Evolutionary conservation across 2,329 filamentous ascomycete genomes (phyloP), one percentile per base, ranked within the genome.

Genomic region (Elsinoe australis): DNA sequence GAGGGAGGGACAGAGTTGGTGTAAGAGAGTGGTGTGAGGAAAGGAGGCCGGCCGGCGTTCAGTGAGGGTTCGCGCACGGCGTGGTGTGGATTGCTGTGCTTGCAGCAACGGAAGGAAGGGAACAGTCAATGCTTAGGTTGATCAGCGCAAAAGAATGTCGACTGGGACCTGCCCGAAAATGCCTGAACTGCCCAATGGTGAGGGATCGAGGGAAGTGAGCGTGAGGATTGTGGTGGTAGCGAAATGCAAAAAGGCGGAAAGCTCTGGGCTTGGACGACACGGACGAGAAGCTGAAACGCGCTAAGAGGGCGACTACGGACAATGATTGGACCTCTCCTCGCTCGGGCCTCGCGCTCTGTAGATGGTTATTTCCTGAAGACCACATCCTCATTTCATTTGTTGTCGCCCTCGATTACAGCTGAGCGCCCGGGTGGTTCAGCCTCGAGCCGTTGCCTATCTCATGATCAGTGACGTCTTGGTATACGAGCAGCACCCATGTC

Each of bases 141-240:
- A 32, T 44, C 39, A 44, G 26, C 39, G 38, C 39, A 44, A 44
- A 44, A 32, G 39, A 44, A 44, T 44, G 39, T 44, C 39, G 39
- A 29, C 26, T 6, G 39, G 39, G 32, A 32, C 39, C 39, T 44
- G 39, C 39, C 39, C 39, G 26, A 29, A 41, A 41, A 26, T 28
- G 36, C n/a, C n/a, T n/a, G n/a, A n/a, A n/a, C 21, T 41, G 36
- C 36, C 4, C 29, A 41, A n/a, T 26, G 36, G 36, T 14, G 8
- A 15, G 36, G 15, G 17, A 18, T n/a, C n/a, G 14, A 4, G 36
- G 21, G 15, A 26, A 19, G 33, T 14, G 33, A 17, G 17, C 10
- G 10, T 36, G 22, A 41, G 21, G 36, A 26, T 26, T 41, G 36
- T 26, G 12, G 14, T 28, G 36, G 36, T 41, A 41, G 36, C 36